Evolutionary conservation across 2,329 filamentous ascomycete species (phyloP).

Genomic region (Talaromyces sp.): DNA sequence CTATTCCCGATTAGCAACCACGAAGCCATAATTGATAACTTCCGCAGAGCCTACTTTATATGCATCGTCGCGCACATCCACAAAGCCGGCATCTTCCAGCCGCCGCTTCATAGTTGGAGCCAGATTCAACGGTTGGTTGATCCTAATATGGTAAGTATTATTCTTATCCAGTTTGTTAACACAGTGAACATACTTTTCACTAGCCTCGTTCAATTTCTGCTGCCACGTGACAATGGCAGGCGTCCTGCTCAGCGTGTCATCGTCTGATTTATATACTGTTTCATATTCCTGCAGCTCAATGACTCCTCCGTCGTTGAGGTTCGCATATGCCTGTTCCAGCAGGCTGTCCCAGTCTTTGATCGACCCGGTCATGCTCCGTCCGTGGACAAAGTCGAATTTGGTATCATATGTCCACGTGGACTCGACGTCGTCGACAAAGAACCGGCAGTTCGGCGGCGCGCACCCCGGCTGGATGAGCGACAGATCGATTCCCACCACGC

Average conservation of each 20-base stretch:
- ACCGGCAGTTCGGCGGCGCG: slow-evolving; percentile 11
- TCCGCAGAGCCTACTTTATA: slow-evolving; percentile 5
- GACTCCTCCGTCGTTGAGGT: slow-evolving; percentile 23
- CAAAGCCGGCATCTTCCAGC: slow-evolving; percentile 6
- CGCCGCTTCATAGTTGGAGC: slow-evolving; percentile 2
- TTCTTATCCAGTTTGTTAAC: background rate
- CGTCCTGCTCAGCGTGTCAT: slow-evolving; percentile 5
- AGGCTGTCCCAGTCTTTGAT: slow-evolving; percentile 24
- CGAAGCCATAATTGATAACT: too few species aligned
- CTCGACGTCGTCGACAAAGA: slow-evolving; percentile 22
- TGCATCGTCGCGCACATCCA: slow-evolving; percentile 8
- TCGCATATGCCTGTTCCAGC: slow-evolving; percentile 19
- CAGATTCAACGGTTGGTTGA: slow-evolving; percentile 5
- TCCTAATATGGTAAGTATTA: background rate
- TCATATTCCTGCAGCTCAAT: slow-evolving; percentile 25
- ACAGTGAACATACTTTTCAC: slow-evolving; percentile 4
- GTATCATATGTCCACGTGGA: slow-evolving; percentile 21
- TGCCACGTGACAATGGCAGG: slow-evolving; percentile 7
- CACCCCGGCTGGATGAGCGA: slow-evolving; percentile 17
- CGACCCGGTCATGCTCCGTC: slow-evolving; percentile 20
- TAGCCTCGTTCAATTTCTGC: slow-evolving; percentile 7
- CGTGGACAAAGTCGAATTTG: slow-evolving; percentile 24
- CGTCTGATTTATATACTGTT: slow-evolving; percentile 8
- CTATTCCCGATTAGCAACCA: background rate
- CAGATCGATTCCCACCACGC: slow-evolving; percentile 16